Conservation (phyloP, 257 asterid species). For the Perilla frutescens region DNA sequence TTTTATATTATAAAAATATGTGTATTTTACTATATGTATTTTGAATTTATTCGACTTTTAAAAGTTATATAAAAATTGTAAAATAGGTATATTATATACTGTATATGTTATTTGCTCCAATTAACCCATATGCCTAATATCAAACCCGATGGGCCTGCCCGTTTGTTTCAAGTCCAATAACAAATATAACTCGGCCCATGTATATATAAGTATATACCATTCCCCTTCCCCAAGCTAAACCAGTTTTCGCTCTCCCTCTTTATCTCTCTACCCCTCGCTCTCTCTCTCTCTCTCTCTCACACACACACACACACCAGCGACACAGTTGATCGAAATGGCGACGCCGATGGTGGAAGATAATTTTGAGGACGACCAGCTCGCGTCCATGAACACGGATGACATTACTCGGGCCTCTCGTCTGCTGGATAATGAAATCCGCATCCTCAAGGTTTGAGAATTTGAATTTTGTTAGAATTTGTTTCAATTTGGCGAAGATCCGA, state of each 20-base stretch:
- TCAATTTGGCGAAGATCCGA: background rate
- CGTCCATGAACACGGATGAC: constrained; percentile 85
- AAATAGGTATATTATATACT: no score
- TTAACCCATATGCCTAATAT: no score
- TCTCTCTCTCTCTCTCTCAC: background rate
- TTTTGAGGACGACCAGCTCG: constrained; percentile 78
- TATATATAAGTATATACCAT: background rate
- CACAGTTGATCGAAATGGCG: constrained; percentile 58
- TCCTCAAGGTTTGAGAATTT: constrained; percentile 60
- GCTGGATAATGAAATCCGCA: constrained; percentile 81
- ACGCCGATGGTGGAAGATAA: constrained; percentile 86
- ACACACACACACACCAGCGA: background rate
- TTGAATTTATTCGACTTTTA: no score
- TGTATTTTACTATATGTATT: no score
- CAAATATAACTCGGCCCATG: background rate
- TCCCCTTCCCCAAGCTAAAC: constrained; percentile 38
- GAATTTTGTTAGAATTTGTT: background rate
- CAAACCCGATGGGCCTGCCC: background rate
- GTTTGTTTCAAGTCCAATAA: background rate
- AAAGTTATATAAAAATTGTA: no score
- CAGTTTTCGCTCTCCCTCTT: background rate
- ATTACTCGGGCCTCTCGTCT: constrained; percentile 86
- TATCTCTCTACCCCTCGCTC: background rate
- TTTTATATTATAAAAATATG: no score
- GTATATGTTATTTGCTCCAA: no score